Evolutionary conservation across 495 filamentous ascomycete genomes (phyloP).

Genomic region (Penicillium odoratum): DNA sequence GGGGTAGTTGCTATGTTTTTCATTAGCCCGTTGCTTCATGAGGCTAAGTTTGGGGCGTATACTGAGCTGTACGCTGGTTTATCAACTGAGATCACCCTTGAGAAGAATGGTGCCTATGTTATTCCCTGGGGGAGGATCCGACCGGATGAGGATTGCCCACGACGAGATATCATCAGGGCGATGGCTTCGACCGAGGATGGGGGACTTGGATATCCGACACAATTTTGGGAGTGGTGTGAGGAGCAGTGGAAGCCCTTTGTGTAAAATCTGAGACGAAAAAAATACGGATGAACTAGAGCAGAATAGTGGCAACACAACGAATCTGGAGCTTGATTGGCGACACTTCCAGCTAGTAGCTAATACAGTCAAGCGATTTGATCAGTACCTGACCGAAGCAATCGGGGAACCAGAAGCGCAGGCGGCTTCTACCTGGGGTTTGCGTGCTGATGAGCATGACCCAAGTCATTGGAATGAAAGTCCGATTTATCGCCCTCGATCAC

Average conservation of each 20-base stretch:
- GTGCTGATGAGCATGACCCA: background rate
- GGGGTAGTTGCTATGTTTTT: slow-evolving; percentile 17
- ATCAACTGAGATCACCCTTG: slow-evolving; percentile 31
- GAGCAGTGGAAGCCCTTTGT: no score
- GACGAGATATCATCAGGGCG: no score
- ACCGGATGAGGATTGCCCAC: no score
- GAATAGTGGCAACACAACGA: background rate
- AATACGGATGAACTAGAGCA: background rate
- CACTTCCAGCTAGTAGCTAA: slow-evolving; percentile 5
- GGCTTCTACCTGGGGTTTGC: background rate
- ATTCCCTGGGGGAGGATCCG: no score
- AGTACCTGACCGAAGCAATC: background rate
- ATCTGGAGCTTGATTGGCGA: background rate
- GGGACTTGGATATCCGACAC: no score
- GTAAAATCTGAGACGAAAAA: background rate
- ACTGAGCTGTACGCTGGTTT: slow-evolving; percentile 47
- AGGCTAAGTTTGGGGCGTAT: slow-evolving; percentile 35
- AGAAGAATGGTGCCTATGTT: slow-evolving; percentile 33
- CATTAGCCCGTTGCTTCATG: slow-evolving; percentile 25
- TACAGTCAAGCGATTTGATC: background rate
- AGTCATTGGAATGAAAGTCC: background rate
- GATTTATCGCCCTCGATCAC: background rate
- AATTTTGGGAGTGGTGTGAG: no score
- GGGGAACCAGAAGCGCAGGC: slow-evolving; percentile 3
- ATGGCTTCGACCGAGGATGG: no score